Evolutionary conservation across 331 rosid species (phyloP).

Genomic region (Ulmus americana): DNA sequence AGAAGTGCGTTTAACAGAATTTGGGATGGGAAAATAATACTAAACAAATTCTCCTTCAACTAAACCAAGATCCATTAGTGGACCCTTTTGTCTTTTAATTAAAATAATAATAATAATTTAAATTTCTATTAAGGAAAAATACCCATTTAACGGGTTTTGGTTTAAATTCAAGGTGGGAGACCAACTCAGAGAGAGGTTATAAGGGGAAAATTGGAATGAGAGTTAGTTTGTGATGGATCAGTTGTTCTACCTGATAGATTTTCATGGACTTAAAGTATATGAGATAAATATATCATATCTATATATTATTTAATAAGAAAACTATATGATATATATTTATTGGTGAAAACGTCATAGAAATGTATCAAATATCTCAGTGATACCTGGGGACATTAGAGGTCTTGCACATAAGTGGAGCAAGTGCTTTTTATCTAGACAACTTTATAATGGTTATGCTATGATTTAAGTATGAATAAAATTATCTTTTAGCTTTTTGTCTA

Average conservation of each 20-base stretch:
- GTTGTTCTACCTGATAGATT: slow-evolving; percentile 16
- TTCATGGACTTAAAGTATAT: background rate
- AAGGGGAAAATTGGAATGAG: slow-evolving; percentile 24
- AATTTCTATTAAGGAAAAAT: too few species aligned
- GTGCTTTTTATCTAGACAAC: too few species aligned
- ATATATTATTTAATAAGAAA: background rate
- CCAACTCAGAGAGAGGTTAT: slow-evolving; percentile 30
- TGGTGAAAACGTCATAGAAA: background rate
- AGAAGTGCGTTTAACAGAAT: slow-evolving; percentile 59
- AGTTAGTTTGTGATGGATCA: slow-evolving; percentile 31
- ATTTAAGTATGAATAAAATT: too few species aligned
- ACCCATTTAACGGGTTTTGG: slow-evolving; percentile 24
- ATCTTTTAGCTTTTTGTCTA: too few species aligned
- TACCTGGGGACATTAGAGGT: too few species aligned
- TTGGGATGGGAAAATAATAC: background rate
- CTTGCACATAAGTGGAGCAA: too few species aligned
- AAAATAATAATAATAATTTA: too few species aligned
- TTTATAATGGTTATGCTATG: too few species aligned
- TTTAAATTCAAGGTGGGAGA: slow-evolving; percentile 47
- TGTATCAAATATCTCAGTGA: too few species aligned
- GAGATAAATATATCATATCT: too few species aligned
- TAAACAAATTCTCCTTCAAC: background rate
- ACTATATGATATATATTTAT: too few species aligned
- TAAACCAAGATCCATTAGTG: slow-evolving; percentile 15
- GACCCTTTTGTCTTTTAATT: slow-evolving; percentile 8